These are phyloP conservation scores for Beauveria australis DNA, from an alignment of 2,329 filamentous ascomycete species.

Conservation along the genomic window DNA sequence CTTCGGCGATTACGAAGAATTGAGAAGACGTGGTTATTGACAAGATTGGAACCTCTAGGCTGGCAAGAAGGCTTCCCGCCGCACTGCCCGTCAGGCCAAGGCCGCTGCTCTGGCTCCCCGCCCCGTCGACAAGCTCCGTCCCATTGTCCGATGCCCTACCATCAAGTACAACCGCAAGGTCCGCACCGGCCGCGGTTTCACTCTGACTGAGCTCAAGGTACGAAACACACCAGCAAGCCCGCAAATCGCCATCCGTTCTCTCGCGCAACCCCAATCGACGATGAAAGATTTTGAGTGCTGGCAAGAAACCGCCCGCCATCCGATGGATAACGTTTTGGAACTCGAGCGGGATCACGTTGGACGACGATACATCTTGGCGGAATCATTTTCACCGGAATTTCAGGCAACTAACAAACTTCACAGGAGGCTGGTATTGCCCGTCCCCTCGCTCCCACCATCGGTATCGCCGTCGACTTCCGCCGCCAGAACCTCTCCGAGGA, in stretches of 20 bases:
- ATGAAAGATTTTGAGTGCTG: background rate
- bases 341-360: background rate
- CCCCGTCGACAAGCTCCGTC: conserved; percentile 93
- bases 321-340: background rate
- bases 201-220: conserved; percentile 97
- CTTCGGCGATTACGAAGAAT: conserved; percentile 10
- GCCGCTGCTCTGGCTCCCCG: conserved; percentile 91
- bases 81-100: conserved; percentile 87
- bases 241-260: background rate
- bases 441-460: conserved; percentile 90
- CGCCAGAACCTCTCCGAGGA: conserved; percentile 97
- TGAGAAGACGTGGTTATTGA: conserved; percentile 26
- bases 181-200: conserved; percentile 95
- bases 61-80: conserved; percentile 90
- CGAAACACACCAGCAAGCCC: conserved; percentile 15
- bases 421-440: conserved; percentile 93
- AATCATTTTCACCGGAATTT: background rate
- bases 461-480: conserved; percentile 93
- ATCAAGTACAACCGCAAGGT: conserved; percentile 99
- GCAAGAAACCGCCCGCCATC: too few relatives aligned
- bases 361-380: background rate
- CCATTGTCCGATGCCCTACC: conserved; percentile 93
- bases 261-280: background rate
- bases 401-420: conserved; percentile 25
- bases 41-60: conserved; percentile 49